Percentiles rank a stretch among this genome's conserved stretches.
These are phyloP conservation scores for Plicaturopsis crispa DNA, from an alignment of 768 basidiomycete species.

Conservation along the genomic window DNA sequence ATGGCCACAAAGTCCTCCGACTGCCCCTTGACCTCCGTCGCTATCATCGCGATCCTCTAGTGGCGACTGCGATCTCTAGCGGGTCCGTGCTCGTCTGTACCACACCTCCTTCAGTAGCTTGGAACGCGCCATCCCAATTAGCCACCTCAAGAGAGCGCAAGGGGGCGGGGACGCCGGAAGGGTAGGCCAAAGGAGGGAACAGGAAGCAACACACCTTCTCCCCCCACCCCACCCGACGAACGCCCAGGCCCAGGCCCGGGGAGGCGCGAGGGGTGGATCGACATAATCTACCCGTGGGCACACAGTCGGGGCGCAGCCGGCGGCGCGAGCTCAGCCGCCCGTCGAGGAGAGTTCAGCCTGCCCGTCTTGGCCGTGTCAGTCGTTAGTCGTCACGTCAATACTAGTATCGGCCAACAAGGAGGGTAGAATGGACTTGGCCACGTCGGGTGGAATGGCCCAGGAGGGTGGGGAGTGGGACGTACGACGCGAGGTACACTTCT, in stretches of 20 bases:
- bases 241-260: slow-evolving; percentile 7
- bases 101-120: slow-evolving; percentile 8
- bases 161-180: no score
- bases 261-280: slow-evolving; percentile 35
- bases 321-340: no score
- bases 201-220: neutral
- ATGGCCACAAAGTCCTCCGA: slow-evolving; percentile 1
- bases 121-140: no score
- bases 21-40: slow-evolving; percentile 5
- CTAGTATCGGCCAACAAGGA: slow-evolving; percentile 1
- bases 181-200: neutral
- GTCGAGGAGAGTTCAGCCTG: no score
- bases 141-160: no score
- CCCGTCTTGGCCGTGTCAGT: no score
- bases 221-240: neutral
- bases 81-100: slow-evolving; percentile 9
- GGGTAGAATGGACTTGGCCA: no score
- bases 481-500: slow-evolving; percentile 50
- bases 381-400: no score
- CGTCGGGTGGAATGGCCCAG: no score
- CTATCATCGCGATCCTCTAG: no score
- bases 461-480: slow-evolving; percentile 8
- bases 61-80: slow-evolving; percentile 10
- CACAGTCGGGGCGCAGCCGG: slow-evolving; percentile 40
- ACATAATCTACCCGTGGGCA: slow-evolving; percentile 28